A percentile compares a stretch with the other conserved stretches of the same genome.
These are phyloP conservation scores for Sarocladium strictum DNA, from an alignment of 2,329 filamentous ascomycete species.

Conservation along the genomic window DNA sequence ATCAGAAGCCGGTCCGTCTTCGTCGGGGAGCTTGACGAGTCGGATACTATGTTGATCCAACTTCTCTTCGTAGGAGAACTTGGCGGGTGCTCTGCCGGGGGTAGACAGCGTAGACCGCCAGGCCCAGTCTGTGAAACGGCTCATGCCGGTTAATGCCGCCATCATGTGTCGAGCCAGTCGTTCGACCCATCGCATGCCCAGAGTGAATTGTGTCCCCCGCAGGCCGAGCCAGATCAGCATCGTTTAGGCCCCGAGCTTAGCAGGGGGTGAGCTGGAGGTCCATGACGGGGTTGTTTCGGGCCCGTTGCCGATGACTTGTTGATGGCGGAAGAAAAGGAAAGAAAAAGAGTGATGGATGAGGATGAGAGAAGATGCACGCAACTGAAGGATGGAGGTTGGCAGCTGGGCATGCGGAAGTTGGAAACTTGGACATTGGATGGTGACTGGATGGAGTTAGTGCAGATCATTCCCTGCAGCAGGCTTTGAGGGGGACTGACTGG, in stretches of 20 bases:
- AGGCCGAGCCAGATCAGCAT: background rate
- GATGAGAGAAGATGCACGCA: background rate
- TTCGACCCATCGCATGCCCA: background rate
- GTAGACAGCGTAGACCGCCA: slow-evolving; percentile 1
- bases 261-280: background rate
- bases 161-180: background rate
- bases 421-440: slow-evolving; percentile 4
- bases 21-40: slow-evolving; percentile 14
- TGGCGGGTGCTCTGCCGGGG: slow-evolving; percentile 10
- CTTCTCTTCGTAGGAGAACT: slow-evolving; percentile 13
- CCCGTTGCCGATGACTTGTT: background rate
- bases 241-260: background rate
- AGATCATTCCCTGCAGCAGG: slow-evolving; percentile 2
- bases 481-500: no score
- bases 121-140: slow-evolving; percentile 7
- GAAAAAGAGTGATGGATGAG: background rate
- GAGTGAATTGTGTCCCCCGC: background rate
- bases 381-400: background rate
- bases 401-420: background rate
- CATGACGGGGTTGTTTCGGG: background rate
- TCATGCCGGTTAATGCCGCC: slow-evolving; percentile 3
- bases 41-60: slow-evolving; percentile 14
- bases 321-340: background rate
- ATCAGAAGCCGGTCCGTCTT: slow-evolving; percentile 6
- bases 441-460: slow-evolving; percentile 2